Evolutionary conservation across 805 yeast species (phyloP).

Genomic region (Yarrowia sp.): DNA sequence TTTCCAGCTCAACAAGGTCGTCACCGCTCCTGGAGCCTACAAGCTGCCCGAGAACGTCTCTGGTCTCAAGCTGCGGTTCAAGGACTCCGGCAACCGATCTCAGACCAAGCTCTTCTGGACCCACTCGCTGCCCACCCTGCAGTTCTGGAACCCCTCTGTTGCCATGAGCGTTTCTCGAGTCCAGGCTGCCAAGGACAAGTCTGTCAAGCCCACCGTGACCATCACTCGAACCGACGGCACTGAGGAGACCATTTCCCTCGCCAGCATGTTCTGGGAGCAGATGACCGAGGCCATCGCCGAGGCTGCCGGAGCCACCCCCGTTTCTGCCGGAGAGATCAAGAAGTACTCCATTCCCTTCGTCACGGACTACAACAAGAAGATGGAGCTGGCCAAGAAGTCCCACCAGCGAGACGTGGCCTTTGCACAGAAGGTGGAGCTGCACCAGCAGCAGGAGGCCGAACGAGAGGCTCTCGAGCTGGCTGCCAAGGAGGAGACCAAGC

Average conservation of each 20-base stretch:
- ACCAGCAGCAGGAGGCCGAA: constrained; percentile 21
- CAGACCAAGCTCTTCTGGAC: constrained; percentile 27
- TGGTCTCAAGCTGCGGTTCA: constrained; percentile 34
- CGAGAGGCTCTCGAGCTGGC: constrained; percentile 16
- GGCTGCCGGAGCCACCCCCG: constrained; percentile 18
- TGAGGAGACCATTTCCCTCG: background rate
- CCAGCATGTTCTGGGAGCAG: constrained; percentile 5
- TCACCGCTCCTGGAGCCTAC: constrained; percentile 37
- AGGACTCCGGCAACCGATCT: constrained; percentile 30
- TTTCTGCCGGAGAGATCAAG: constrained; percentile 4
- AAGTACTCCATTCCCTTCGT: constrained; percentile 19
- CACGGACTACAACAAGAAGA: constrained; percentile 23
- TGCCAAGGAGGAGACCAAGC: background rate
- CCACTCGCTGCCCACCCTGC: constrained; percentile 23
- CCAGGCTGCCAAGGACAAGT: constrained; percentile 19
- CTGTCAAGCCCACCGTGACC: constrained; percentile 14
- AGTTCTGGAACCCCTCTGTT: constrained; percentile 21
- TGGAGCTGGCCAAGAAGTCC: constrained; percentile 14
- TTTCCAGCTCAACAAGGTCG: constrained; percentile 33
- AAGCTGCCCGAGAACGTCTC: constrained; percentile 33
- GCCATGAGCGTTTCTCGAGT: constrained; percentile 22
- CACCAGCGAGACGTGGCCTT: constrained; percentile 13
- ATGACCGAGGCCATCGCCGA: constrained; percentile 10
- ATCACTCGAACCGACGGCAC: constrained; percentile 5
- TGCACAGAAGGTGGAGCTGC: constrained; percentile 19